These are phyloP conservation scores for Cystobasidiaceae sp. DNA, from an alignment of 1,284 basidiomycete species.

Conservation along the genomic window DNA sequence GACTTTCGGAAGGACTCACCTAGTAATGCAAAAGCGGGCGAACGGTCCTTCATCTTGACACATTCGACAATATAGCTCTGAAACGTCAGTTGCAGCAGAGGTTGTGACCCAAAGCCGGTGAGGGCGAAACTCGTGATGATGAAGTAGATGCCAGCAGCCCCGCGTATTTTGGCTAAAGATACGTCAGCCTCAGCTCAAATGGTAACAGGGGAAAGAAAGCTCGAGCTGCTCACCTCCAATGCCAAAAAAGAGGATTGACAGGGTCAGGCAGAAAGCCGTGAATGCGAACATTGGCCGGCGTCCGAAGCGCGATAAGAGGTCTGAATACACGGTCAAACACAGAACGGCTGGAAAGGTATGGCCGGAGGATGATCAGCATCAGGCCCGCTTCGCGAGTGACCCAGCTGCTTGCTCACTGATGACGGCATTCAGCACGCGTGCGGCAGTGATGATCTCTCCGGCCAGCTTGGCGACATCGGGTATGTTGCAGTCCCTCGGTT, in stretches of 20 bases:
- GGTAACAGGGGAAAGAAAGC: no score
- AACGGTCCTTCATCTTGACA: conserved; percentile 11
- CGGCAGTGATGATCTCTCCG: conserved; percentile 27
- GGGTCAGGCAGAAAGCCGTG: conserved; percentile 21
- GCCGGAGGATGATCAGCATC: no score
- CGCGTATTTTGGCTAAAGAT: conserved; percentile 1
- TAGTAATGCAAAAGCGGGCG: conserved; percentile 20
- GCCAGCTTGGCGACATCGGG: conserved; percentile 25
- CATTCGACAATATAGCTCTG: conserved; percentile 31
- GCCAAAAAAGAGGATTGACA: conserved; percentile 25
- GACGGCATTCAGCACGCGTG: conserved; percentile 17
- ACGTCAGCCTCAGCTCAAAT: background rate
- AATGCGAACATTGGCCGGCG: conserved; percentile 29
- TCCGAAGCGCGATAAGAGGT: conserved; percentile 22
- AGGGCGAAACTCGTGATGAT: conserved; percentile 20
- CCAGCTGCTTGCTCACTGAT: no score
- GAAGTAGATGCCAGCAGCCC: conserved; percentile 4
- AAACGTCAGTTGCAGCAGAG: conserved; percentile 27
- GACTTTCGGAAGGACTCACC: background rate
- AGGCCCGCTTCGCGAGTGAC: no score
- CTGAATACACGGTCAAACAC: conserved; percentile 27
- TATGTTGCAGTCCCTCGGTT: conserved; percentile 13
- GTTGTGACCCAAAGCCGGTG: conserved; percentile 26
- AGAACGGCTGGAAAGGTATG: conserved; percentile 29
- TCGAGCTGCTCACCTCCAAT: conserved; percentile 18